These are phyloP conservation scores for Fusarium sp. DNA, from an alignment of 2,329 filamentous ascomycete genomes.

Conservation along the genomic window DNA sequence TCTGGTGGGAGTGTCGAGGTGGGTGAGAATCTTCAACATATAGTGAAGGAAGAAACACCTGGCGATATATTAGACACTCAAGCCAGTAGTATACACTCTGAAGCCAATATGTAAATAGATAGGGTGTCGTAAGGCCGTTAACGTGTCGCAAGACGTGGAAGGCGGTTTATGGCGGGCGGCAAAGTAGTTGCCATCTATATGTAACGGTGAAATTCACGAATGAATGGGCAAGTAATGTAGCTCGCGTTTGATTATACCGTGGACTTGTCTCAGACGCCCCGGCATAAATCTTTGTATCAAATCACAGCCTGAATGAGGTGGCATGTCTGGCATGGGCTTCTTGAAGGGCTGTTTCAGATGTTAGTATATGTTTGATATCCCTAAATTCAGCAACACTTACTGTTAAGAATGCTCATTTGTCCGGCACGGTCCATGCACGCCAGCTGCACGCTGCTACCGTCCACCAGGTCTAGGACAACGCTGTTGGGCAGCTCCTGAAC, in stretches of 20 bases:
- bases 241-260: constrained; percentile 1
- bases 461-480: constrained; percentile 70
- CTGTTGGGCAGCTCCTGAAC: constrained; percentile 93
- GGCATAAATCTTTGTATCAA: background rate
- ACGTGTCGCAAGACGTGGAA: constrained; percentile 25
- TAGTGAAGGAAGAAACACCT: constrained; percentile 6
- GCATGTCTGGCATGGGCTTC: constrained; percentile 52
- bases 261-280: constrained; percentile 5
- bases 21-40: background rate
- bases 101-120: constrained; percentile 20
- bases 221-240: background rate
- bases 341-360: constrained; percentile 45
- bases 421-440: constrained; percentile 71
- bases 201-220: constrained; percentile 18
- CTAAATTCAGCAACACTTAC: constrained; percentile 54
- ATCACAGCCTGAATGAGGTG: constrained; percentile 47
- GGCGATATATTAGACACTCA: constrained; percentile 15
- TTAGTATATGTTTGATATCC: constrained; percentile 1
- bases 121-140: constrained; percentile 34
- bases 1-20: background rate
- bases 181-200: constrained; percentile 21
- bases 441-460: constrained; percentile 70
- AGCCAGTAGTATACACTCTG: constrained; percentile 20
- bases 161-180: constrained; percentile 7
- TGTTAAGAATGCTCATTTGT: constrained; percentile 64